A percentile compares a stretch with the other conserved stretches of the same genome.
Conservation (phyloP, 139 green algal genomes). For the Tetradesmus obliquus region DNA sequence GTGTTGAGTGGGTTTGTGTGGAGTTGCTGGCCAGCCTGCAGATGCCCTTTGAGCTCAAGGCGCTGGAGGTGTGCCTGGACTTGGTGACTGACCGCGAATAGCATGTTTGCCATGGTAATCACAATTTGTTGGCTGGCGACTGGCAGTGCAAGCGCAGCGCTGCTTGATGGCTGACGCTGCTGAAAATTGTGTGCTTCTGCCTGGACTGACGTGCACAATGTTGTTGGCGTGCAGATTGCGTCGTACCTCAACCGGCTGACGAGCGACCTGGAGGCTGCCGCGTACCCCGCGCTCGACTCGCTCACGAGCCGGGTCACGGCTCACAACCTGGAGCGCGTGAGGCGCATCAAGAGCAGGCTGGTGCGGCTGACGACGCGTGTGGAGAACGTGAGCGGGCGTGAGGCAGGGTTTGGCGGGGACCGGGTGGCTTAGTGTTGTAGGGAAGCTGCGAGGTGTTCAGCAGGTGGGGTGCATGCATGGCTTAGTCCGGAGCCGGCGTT, state of each 20-base stretch:
- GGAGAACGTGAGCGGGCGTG: slow-evolving; percentile 59
- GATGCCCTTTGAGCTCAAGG: slow-evolving; percentile 66
- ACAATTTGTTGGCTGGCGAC: too few relatives aligned
- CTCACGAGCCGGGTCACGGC: slow-evolving; percentile 87
- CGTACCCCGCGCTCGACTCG: slow-evolving; percentile 88
- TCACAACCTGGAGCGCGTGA: slow-evolving; percentile 91
- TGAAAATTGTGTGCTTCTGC: too few relatives aligned
- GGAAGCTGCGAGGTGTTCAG: neutral
- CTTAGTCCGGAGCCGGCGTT: too few relatives aligned
- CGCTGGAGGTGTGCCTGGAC: slow-evolving; percentile 68
- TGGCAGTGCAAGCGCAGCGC: too few relatives aligned
- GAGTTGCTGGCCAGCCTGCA: slow-evolving; percentile 29
- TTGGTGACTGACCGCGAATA: slow-evolving; percentile 54
- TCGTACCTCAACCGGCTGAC: slow-evolving; percentile 78
- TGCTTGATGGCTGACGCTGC: too few relatives aligned
- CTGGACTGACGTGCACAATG: too few relatives aligned
- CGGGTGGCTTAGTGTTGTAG: neutral
- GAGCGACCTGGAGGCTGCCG: slow-evolving; percentile 84
- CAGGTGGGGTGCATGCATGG: neutral
- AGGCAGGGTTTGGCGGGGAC: neutral
- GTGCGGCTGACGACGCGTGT: slow-evolving; percentile 75
- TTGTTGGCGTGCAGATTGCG: slow-evolving; percentile 67
- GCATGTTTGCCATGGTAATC: too few relatives aligned
- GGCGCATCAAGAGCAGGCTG: slow-evolving; percentile 89
- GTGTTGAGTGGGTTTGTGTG: neutral